These are phyloP conservation scores for Cadophora luteo-olivacea DNA, from an alignment of 2,329 filamentous ascomycete genomes.

Conservation along the genomic window DNA sequence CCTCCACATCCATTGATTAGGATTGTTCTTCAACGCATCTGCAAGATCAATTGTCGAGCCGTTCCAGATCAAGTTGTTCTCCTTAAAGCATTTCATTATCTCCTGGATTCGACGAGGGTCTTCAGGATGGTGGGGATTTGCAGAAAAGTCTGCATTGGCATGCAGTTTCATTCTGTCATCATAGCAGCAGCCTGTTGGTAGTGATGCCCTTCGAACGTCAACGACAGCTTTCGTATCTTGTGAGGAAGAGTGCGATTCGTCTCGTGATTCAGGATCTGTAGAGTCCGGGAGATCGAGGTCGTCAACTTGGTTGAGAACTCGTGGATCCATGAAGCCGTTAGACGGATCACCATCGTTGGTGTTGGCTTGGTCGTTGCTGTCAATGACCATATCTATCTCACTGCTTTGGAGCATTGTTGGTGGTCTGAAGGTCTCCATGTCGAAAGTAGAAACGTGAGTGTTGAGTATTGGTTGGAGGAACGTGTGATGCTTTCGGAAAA, in stretches of 20 bases:
- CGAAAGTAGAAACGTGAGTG: neutral
- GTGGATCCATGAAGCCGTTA: constrained; percentile 40
- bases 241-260: constrained; percentile 28
- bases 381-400: constrained; percentile 35
- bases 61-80: constrained; percentile 76
- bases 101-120: constrained; percentile 91
- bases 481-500: neutral
- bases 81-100: constrained; percentile 89
- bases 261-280: constrained; percentile 26
- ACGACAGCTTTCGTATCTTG: constrained; percentile 16
- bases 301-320: constrained; percentile 28
- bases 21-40: constrained; percentile 57
- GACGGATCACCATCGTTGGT: constrained; percentile 24
- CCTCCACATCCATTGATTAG: constrained; percentile 72
- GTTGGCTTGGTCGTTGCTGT: constrained; percentile 26
- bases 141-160: constrained; percentile 79
- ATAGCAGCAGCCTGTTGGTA: constrained; percentile 83
- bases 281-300: constrained; percentile 24
- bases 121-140: constrained; percentile 86
- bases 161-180: constrained; percentile 97
- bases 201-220: constrained; percentile 28
- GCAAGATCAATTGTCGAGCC: constrained; percentile 62
- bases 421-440: constrained; percentile 25
- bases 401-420: constrained; percentile 27
- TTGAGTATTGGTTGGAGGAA: neutral